Base-by-base conservation (phyloP, 2,329 filamentous ascomycete genomes). In the Colletotrichum chlorophyti region DNA sequence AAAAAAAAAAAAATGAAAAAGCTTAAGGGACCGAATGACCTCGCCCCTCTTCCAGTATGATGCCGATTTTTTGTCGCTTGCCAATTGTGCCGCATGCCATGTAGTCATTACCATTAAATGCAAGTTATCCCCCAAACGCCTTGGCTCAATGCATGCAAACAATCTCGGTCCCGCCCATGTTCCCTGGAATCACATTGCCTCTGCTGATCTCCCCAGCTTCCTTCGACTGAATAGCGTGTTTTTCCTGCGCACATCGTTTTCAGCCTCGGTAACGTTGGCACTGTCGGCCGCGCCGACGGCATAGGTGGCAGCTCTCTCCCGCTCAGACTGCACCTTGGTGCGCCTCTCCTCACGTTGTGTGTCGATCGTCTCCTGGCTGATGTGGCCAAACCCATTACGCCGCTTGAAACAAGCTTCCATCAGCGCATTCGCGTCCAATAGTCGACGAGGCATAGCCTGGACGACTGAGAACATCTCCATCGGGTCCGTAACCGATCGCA, bases 401-500 rank as follows among this genome's bases (percentile, higher is more conserved):
- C 91, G 86, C 64, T 88, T 87, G 71, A 95, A 93, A 63, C 91
- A 96, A 8, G 91, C 83, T 63, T 96, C 92, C 78, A 97, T 85
- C 12, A 98, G 77, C 3, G 78, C 78, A 66, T 96, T 97, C 52
- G 90, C 89, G 72, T 98, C 92, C 17, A 97, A 74, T 67, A 97
- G 83, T 51, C 84, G 84, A 50, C 94, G 84, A 1, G 94, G 94
- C 26, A 96, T 86, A 2, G 88, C 88, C 76, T 98, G 94, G 24
- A 98, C 93, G 3, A 96, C 88, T 69, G 96, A 92, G 73, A 97
- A 97, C 67, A 97, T 92, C 76, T 98, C 94, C 88, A 96, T 96
- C 1, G 93, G 91, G 68, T 97, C 93, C 14, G 81, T 83, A 10
- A 96, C 88, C 8, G 85, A 84, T 66, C 88, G 86, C 67, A 98